Evolutionary conservation across 768 basidiomycete species (phyloP).

Genomic region (Neoboletus subvelutipes): DNA sequence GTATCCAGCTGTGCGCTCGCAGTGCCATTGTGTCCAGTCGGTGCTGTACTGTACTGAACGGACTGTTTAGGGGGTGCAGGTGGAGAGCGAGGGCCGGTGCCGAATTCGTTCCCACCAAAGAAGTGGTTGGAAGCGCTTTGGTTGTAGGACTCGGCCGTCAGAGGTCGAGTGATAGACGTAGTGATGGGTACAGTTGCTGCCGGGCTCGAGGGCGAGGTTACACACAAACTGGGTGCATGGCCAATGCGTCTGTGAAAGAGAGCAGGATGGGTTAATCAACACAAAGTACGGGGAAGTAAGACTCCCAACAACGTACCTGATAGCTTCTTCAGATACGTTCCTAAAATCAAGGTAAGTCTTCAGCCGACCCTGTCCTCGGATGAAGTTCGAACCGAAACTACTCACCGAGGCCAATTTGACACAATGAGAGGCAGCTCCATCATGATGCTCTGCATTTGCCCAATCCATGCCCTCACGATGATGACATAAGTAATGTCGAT

Average conservation of each 20-base stretch:
- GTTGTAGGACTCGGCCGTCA: conserved; percentile 20
- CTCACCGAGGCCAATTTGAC: conserved; percentile 84
- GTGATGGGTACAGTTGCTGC: conserved; percentile 32
- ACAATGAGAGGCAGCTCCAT: conserved; percentile 80
- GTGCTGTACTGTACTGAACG: conserved; percentile 32
- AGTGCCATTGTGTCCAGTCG: conserved; percentile 22
- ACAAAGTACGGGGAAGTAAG: background rate
- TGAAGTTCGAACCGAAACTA: background rate
- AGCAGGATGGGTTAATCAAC: background rate
- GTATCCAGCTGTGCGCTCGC: conserved; percentile 11
- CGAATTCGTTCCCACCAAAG: conserved; percentile 11
- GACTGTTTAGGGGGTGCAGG: conserved; percentile 16
- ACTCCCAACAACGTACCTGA: conserved; percentile 37
- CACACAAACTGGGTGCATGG: conserved; percentile 41
- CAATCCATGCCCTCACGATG: conserved; percentile 74
- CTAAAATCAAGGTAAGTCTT: conserved; percentile 36
- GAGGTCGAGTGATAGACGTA: conserved; percentile 22
- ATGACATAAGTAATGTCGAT: conserved; percentile 85
- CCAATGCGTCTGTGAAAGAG: conserved; percentile 45
- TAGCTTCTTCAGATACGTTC: conserved; percentile 68
- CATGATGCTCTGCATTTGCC: conserved; percentile 57
- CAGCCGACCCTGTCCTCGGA: background rate
- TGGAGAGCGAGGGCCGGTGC: conserved; percentile 5
- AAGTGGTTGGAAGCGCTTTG: conserved; percentile 7
- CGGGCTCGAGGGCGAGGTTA: conserved; percentile 26